Evolutionary conservation across 1,284 basidiomycete species (phyloP), one percentile per base, ranked within the genome.

Genomic region (Microbotryum scabiosae): DNA sequence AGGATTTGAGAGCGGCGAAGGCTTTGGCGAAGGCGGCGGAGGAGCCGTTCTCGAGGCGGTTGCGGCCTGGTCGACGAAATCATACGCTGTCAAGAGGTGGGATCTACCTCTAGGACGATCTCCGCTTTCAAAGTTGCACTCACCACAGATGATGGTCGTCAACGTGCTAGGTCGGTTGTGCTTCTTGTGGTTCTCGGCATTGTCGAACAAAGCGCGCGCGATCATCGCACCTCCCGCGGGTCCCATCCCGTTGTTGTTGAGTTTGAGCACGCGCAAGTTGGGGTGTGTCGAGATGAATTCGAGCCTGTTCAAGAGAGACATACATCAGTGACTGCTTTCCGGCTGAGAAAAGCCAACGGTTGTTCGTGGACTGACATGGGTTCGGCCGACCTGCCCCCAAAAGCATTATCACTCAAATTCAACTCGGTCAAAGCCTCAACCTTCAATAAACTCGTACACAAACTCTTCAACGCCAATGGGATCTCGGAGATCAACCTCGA

Each of bases 181-280:
- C 26, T 78, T 78, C 70, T 84, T 82, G 65, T 82, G 83, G 59
- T 85, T 79, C 60, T 81, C 78, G 2, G 91, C 93, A 43, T 89
- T 90, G 67, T 83, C 82, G 48, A 83, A 77, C 14, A 98, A 79
- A 16, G 96, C 96, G 56, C 85, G 80, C 46, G 96, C 90, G 68
- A 98, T 84, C 70, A 88, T 85, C 25, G 79, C 79, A 47, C 94
- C 96, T 28, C 93, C 96, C 12, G 83, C 84, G 26, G 90, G 87
- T n/a, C 96, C 96, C 41, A 98, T 83, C 36, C 94, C 94, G 76
- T 97, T 98, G 80, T 98, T 98, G 78, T 90, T 96, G 66, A 98
- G 83, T 72, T 86, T 88, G 73, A 98, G 84, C 60, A 90, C 81
- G 72, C 86, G 83, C 77, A 92, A 83, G 65, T 80, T 81, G 57